These are phyloP conservation scores for Monosporascus sp. DNA, from an alignment of 2,329 filamentous ascomycete genomes.

Conservation along the genomic window DNA sequence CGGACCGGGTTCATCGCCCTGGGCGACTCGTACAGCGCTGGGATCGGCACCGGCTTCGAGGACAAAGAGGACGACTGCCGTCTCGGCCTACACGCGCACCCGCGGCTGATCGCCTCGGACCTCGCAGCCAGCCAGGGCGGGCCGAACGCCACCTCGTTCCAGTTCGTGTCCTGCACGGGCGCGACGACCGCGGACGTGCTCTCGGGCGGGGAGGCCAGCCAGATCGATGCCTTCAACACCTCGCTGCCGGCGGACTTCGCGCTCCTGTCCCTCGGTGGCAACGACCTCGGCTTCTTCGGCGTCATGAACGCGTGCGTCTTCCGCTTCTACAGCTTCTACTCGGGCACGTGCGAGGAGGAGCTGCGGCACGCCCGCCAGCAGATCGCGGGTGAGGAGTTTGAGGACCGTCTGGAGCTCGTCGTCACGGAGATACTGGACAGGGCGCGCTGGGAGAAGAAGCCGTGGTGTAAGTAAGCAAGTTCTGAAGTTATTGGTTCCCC, in stretches of 20 bases:
- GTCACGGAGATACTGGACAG: conserved; percentile 39
- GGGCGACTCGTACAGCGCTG: conserved; percentile 43
- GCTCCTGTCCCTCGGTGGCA: conserved; percentile 42
- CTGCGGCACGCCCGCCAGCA: conserved; percentile 29
- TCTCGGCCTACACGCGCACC: conserved; percentile 36
- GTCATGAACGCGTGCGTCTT: conserved; percentile 47
- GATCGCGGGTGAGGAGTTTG: conserved; percentile 32
- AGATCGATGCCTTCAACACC: conserved; percentile 37
- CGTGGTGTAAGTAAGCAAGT: conserved; percentile 19
- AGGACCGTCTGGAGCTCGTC: conserved; percentile 32
- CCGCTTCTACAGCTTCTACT: conserved; percentile 44
- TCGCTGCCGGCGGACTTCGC: conserved; percentile 36
- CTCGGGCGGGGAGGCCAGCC: conserved; percentile 29
- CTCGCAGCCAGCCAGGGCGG: conserved; percentile 21
- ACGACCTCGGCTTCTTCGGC: conserved; percentile 45
- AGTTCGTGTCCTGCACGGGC: conserved; percentile 43
- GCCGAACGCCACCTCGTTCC: conserved; percentile 28
- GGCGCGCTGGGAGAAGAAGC: conserved; percentile 39
- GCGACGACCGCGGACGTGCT: conserved; percentile 37
- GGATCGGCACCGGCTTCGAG: conserved; percentile 40
- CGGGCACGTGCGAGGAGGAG: conserved; percentile 38
- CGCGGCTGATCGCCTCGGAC: conserved; percentile 34
- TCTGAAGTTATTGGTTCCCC: too few relatives aligned
- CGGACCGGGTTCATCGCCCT: conserved; percentile 35
- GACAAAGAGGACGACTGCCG: conserved; percentile 37